Evolutionary conservation across 106 monocot species (phyloP).

Genomic region (Phalaenopsis equestris): DNA sequence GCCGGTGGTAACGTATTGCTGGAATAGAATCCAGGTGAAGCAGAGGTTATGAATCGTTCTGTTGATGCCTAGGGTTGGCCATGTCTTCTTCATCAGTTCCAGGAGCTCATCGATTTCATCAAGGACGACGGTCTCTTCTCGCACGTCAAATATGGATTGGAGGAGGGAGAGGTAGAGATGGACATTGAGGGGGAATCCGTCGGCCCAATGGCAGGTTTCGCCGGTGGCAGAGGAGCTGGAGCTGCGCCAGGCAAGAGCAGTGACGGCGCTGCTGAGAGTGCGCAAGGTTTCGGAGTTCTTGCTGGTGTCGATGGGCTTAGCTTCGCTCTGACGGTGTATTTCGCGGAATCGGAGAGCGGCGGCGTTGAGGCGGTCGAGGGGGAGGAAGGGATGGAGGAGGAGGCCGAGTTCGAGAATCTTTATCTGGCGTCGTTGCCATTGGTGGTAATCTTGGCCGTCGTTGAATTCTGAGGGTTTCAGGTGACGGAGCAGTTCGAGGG

Average conservation of each 20-base stretch:
- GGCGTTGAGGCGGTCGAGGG: constrained; percentile 33
- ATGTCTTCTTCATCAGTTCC: constrained; percentile 56
- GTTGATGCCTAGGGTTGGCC: constrained; percentile 38
- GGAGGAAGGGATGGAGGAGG: constrained; percentile 26
- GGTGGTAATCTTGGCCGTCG: constrained; percentile 46
- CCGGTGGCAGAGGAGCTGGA: background rate
- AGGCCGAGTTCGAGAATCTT: constrained; percentile 42
- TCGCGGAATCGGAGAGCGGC: constrained; percentile 28
- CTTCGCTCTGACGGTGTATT: constrained; percentile 20
- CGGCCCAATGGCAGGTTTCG: constrained; percentile 54
- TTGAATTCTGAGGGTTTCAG: constrained; percentile 42
- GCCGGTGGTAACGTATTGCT: constrained; percentile 43
- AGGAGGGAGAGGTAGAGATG: constrained; percentile 54
- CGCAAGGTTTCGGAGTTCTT: constrained; percentile 43
- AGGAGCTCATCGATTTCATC: constrained; percentile 60
- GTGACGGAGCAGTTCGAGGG: constrained; percentile 56
- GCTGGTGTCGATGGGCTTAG: constrained; percentile 44
- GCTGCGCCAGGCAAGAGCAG: constrained; percentile 33
- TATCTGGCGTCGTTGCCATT: constrained; percentile 48
- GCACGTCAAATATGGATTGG: constrained; percentile 40
- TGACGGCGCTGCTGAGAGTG: constrained; percentile 22
- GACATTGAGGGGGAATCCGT: constrained; percentile 47
- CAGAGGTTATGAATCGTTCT: constrained; percentile 49
- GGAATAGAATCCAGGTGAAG: constrained; percentile 52
- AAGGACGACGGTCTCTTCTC: constrained; percentile 48